Evolutionary conservation across 1,284 basidiomycete genomes (phyloP), one percentile per base, ranked within the genome.

Genomic region (Ustilago hordei): DNA sequence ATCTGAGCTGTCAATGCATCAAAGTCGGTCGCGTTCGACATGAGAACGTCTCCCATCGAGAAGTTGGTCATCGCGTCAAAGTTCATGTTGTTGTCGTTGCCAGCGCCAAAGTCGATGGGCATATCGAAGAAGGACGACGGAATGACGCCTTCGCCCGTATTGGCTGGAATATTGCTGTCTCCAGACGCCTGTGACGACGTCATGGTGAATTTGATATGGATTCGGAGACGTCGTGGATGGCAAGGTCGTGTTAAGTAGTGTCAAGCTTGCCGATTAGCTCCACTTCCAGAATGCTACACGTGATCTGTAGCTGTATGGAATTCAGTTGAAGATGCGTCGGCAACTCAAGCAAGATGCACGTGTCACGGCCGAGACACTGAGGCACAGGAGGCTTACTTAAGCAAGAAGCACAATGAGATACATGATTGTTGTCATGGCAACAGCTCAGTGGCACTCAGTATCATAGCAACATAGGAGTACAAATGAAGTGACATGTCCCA

Each of bases 51-150:
- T 12, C 28, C 43, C 11, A 48, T n/a, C 0, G 70, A 55, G 31
- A 68, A 68, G 47, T 19, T 55, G n/a, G 70, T 31, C 45, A 73
- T 56, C 6, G 64, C 55, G 32, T 43, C 61, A 56, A 68, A 73
- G 58, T 67, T 35, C 58, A 64, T 60, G 28, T 55, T 61, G 17
- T 0, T 47, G 32, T 68, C 43, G 9, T 34, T 41, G 3, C 28
- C 41, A 11, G 12, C n/a, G n/a, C 57, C 69, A 52, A 66, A 59
- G 23, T 77, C 69, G 32, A 77, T 60, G 7, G 75, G 75, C 57
- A 72, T 65, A 38, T 77, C 75, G 58, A 77, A 77, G 60, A 77
- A 77, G 35, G 69, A 72, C 0, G 66, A 62, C 3, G 75, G 69
- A 23, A 77, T 65, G 43, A 64, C 66, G 43, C 75, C 66, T 61